Percentiles rank a stretch among this genome's conserved stretches.
These are phyloP conservation scores for Mycena metata DNA, from an alignment of 768 basidiomycete genomes.

Conservation along the genomic window DNA sequence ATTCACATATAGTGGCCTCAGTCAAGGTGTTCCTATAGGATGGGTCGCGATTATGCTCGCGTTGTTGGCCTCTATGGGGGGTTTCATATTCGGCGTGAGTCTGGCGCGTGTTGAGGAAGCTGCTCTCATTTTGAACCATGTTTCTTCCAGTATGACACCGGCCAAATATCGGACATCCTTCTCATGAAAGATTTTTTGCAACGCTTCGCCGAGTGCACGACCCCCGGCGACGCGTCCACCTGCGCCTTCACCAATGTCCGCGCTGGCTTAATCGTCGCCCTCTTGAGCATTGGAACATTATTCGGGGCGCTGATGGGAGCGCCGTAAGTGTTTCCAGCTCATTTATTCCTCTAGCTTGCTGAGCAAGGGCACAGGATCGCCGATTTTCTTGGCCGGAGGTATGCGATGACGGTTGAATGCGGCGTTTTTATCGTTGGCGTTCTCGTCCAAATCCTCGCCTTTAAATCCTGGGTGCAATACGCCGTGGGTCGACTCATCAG, in stretches of 20 bases:
- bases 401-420: constrained; percentile 76
- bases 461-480: constrained; percentile 73
- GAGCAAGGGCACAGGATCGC: constrained; percentile 58
- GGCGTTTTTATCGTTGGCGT: constrained; percentile 70
- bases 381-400: constrained; percentile 74
- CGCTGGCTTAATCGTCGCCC: constrained; percentile 76
- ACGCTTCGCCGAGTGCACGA: constrained; percentile 70
- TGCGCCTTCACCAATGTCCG: constrained; percentile 70
- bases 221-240: constrained; percentile 52
- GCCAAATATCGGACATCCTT: constrained; percentile 83
- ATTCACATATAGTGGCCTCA: constrained; percentile 42
- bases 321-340: constrained; percentile 55
- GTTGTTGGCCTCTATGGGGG: constrained; percentile 78
- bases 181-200: constrained; percentile 77
- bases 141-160: constrained; percentile 69
- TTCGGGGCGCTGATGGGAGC: constrained; percentile 74
- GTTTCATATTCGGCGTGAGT: constrained; percentile 69
- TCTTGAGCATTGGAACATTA: constrained; percentile 80
- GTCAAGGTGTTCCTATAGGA: constrained; percentile 73
- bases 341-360: constrained; percentile 13
- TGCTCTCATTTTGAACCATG: constrained; percentile 28
- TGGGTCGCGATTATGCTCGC: constrained; percentile 75
- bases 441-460: constrained; percentile 68
- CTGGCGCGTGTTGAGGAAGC: constrained; percentile 36
- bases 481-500: constrained; percentile 75